Evolutionary conservation across 2,329 filamentous ascomycete species (phyloP), one percentile per base, ranked within the genome.

Genomic region (Pestalotiopsis sp.): DNA sequence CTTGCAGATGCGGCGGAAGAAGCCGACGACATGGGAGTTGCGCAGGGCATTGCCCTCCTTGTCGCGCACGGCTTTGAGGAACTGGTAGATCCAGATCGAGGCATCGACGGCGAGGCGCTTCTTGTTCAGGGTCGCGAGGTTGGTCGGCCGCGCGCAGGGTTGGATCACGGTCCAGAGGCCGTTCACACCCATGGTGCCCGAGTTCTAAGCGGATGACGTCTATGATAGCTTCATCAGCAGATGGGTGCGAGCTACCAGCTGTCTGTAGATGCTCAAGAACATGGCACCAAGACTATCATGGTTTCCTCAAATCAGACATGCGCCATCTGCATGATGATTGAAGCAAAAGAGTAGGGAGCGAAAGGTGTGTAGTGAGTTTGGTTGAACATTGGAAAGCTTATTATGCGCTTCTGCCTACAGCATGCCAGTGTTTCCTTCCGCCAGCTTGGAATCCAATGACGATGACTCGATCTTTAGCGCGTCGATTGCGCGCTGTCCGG

Each of bases 81-180:
- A 99, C 78, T 99, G 96, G 85, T 99, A 99, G 75, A 99, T 98
- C 96, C 96, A 99, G 79, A 99, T 99, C 13, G 95, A 98, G 69
- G 97, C 96, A 82, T 99, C 96, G 73, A 99, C 94, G 61, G 96
- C 97, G 64, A 99, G 92, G 17, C 96, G 94, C 83, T 97, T 98
- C 74, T 93, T 93, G 80, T 98, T 98, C 70, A 99, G 90, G 14
- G 95, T 97, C 75, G 97, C 95, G 75, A 99, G 92, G 80, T 97
- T 98, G 71, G 97, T 97, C 23, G 96, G 97, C 49, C 96, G 92
- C 62, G 96, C 96, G 78, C 94, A 98, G 60, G 96, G 96, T 82
- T 97, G 93, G 72, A 98, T 86, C 66, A 99, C 94, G 72, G 93
- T 95, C 96, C 96, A 99, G 73, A 99, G 93, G 73, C 95, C 95